phyloP scores from a whole-genome alignment of 1,284 basidiomycete genomes.

The Marasmius sp. region DNA sequence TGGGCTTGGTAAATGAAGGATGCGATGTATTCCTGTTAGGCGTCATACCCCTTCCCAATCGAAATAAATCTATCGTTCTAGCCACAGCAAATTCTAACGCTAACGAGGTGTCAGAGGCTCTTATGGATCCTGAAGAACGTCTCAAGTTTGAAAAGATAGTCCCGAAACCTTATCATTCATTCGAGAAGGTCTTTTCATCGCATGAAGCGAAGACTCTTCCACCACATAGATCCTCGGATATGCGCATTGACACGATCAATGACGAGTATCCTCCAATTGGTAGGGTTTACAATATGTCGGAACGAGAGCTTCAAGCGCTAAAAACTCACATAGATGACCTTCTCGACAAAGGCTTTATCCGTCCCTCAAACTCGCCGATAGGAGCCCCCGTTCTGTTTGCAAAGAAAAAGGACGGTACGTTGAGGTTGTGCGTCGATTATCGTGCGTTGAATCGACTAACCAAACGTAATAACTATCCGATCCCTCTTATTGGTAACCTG shows the following conservation, averaged over 20 bases:
- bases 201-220: not conserved
- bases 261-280: not conserved
- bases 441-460: not conserved
- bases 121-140: not conserved
- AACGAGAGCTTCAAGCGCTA: not conserved
- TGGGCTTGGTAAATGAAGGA: not conserved
- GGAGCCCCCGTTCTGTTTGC: conserved; percentile 1
- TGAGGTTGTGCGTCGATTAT: conserved; percentile 1
- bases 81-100: too few relatives aligned
- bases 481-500: not conserved
- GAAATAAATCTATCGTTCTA: too few relatives aligned
- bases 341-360: not conserved
- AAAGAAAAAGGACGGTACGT: conserved; percentile 8
- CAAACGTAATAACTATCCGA: not conserved
- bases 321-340: not conserved
- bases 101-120: too few relatives aligned
- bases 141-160: conserved; percentile 1
- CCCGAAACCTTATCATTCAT: not conserved
- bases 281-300: not conserved
- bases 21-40: not conserved
- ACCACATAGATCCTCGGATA: not conserved
- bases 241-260: not conserved
- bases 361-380: conserved; percentile 1
- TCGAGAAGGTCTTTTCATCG: conserved; percentile 4
- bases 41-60: not conserved